Conservation (phyloP, 2,329 filamentous ascomycete genomes). For the Penicillium palitans region DNA sequence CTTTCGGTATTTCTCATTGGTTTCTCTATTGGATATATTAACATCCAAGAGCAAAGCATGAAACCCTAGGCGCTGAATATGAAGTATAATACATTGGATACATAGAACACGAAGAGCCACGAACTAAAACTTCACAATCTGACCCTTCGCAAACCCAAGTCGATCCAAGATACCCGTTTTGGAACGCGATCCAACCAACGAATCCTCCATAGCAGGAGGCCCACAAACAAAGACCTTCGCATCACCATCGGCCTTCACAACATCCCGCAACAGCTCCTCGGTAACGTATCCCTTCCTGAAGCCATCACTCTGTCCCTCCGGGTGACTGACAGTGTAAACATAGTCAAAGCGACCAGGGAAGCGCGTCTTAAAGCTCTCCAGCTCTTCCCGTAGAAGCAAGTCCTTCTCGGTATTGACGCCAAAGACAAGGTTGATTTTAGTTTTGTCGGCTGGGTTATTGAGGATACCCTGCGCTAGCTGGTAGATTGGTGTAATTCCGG, state of each 20-base stretch:
- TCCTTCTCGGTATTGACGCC: constrained; percentile 67
- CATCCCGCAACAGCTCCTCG: constrained; percentile 55
- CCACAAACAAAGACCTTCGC: constrained; percentile 69
- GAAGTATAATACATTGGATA: background rate
- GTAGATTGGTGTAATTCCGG: constrained; percentile 70
- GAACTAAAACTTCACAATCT: constrained; percentile 59
- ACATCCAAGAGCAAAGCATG: background rate
- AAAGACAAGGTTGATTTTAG: constrained; percentile 64
- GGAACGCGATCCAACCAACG: constrained; percentile 32
- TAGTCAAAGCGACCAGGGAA: constrained; percentile 59
- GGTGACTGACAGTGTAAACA: constrained; percentile 57
- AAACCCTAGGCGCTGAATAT: background rate
- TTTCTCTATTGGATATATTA: background rate
- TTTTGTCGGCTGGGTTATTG: constrained; percentile 61
- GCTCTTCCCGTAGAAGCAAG: constrained; percentile 58
- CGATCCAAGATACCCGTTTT: constrained; percentile 55
- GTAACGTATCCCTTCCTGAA: constrained; percentile 60
- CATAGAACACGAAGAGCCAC: background rate
- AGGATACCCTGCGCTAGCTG: constrained; percentile 64
- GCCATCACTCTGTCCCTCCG: constrained; percentile 39
- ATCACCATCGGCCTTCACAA: constrained; percentile 44
- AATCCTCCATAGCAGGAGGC: constrained; percentile 64
- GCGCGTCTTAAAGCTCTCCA: constrained; percentile 52
- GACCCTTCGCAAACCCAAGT: constrained; percentile 58
- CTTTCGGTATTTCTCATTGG: background rate